Evolutionary conservation across 306 rosid species (phyloP).

Genomic region (Comarum palustre): DNA sequence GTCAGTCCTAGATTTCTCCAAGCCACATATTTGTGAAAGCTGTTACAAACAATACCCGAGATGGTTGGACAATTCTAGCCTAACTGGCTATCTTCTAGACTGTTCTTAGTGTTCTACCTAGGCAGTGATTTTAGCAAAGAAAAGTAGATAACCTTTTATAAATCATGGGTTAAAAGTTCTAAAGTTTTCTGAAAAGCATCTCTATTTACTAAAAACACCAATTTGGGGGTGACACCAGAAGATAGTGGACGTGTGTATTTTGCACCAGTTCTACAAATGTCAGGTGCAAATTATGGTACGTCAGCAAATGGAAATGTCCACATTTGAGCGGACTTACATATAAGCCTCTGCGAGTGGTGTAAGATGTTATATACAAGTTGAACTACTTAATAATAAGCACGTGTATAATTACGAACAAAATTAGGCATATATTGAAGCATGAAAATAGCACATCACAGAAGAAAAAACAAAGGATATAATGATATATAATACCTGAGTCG

Average conservation of each 20-base stretch:
- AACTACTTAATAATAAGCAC: not conserved
- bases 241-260: not conserved
- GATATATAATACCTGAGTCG: constrained; percentile 67
- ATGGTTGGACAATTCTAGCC: not conserved
- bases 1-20: not conserved
- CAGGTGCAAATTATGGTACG: not conserved
- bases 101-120: not conserved
- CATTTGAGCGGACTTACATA: not conserved
- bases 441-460: not conserved
- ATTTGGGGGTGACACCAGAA: not conserved
- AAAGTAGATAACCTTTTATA: not conserved
- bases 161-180: no score
- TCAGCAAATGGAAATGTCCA: not conserved
- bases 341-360: not conserved
- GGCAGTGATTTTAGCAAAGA: no score
- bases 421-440: not conserved
- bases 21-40: not conserved
- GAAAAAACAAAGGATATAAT: constrained; percentile 17
- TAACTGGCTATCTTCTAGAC: not conserved
- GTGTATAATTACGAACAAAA: not conserved
- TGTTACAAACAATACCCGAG: not conserved
- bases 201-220: not conserved
- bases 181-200: not conserved
- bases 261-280: not conserved
- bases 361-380: not conserved